Conservation (phyloP, 2,329 filamentous ascomycete species). For the Nothophoma quercina region DNA sequence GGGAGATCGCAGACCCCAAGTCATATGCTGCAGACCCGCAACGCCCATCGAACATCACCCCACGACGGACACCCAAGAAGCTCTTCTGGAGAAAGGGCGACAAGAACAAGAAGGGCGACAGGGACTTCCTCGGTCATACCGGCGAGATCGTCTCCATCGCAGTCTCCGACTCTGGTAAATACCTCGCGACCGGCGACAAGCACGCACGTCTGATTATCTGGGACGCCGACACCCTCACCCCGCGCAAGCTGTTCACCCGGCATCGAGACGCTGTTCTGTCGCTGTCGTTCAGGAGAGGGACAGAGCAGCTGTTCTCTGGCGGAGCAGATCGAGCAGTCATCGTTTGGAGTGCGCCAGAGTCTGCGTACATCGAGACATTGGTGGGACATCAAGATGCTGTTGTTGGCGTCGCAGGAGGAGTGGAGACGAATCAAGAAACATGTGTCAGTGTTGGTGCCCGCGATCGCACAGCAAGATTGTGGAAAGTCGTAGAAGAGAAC, state of each 20-base stretch:
- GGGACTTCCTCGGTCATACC: constrained; percentile 73
- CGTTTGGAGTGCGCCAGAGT: constrained; percentile 89
- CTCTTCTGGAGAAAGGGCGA: constrained; percentile 70
- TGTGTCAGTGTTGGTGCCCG: constrained; percentile 90
- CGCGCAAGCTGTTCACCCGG: constrained; percentile 85
- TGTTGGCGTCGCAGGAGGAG: constrained; percentile 71
- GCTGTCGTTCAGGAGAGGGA: constrained; percentile 83
- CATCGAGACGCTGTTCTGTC: constrained; percentile 89
- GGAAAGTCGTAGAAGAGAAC: constrained; percentile 95
- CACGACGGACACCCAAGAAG: constrained; percentile 68
- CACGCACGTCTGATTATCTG: constrained; percentile 88
- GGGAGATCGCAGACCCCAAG: constrained; percentile 73
- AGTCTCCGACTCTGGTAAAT: constrained; percentile 88
- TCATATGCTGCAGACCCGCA: constrained; percentile 32
- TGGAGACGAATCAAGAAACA: constrained; percentile 76
- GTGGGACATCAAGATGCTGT: constrained; percentile 96
- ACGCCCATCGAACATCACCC: constrained; percentile 54
- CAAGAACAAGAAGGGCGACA: constrained; percentile 65
- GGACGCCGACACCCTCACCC: constrained; percentile 79
- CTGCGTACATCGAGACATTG: constrained; percentile 93
- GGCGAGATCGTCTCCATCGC: constrained; percentile 83
- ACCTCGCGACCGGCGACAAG: constrained; percentile 85
- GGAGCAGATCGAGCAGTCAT: constrained; percentile 94
- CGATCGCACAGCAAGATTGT: constrained; percentile 89
- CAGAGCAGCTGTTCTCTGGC: constrained; percentile 89